Conservation (phyloP, 805 yeast genomes). For the Yamadazyma ubonensis region DNA sequence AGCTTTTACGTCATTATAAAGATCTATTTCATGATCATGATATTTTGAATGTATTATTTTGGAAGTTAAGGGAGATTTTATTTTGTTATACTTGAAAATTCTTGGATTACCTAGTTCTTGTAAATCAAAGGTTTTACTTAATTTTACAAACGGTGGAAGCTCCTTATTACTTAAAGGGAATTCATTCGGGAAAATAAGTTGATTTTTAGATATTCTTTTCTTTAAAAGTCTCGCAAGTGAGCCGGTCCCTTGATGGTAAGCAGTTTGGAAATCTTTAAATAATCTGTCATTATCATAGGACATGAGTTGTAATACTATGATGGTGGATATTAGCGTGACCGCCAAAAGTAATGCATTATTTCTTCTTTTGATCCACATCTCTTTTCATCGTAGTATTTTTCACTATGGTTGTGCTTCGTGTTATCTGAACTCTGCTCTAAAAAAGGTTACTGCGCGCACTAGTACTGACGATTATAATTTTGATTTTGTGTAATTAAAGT, state of each 20-base stretch:
- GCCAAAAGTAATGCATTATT: slow-evolving; percentile 7
- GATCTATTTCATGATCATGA: slow-evolving; percentile 13
- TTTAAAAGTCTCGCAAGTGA: slow-evolving; percentile 6
- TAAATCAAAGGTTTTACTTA: slow-evolving; percentile 13
- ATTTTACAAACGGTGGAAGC: slow-evolving; percentile 9
- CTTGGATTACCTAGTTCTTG: slow-evolving; percentile 11
- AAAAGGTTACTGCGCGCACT: too few relatives aligned
- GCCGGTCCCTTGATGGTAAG: slow-evolving; percentile 15
- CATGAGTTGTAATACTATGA: slow-evolving; percentile 7
- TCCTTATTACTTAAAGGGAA: slow-evolving; percentile 13
- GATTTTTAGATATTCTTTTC: slow-evolving; percentile 14
- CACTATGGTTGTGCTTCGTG: too few relatives aligned
- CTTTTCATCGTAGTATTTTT: slow-evolving; percentile 1
- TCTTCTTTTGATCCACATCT: slow-evolving; percentile 9
- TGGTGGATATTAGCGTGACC: background rate
- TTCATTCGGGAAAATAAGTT: slow-evolving; percentile 16
- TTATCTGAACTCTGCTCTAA: too few relatives aligned
- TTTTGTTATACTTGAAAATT: slow-evolving; percentile 10
- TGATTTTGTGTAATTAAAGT: too few relatives aligned
- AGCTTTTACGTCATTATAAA: slow-evolving; percentile 15
- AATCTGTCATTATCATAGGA: slow-evolving; percentile 6
- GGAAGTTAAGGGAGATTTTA: slow-evolving; percentile 6
- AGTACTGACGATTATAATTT: too few relatives aligned
- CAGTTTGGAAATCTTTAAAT: slow-evolving; percentile 11
- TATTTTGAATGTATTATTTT: slow-evolving; percentile 10